These are phyloP conservation scores for Vaccinium vitisidaea DNA, from an alignment of 148 eudicot genomes.

Conservation along the genomic window DNA sequence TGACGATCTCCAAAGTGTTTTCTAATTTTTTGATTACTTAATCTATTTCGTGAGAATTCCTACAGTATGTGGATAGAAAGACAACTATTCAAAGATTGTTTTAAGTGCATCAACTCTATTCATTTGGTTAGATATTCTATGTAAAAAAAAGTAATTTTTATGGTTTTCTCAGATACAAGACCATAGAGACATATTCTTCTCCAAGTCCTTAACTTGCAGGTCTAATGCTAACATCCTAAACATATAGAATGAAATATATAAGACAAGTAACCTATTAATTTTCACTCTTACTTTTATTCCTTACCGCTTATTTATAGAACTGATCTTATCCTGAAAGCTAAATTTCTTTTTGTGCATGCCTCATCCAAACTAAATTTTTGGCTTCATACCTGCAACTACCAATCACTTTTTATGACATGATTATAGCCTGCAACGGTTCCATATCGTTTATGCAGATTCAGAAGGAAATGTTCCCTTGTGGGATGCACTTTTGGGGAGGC, in stretches of 20 bases:
- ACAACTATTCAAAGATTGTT: neutral
- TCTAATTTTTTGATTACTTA: neutral
- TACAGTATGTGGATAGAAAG: neutral
- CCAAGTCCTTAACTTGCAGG: neutral
- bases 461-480: constrained; percentile 83
- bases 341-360: neutral
- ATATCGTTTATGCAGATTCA: constrained; percentile 42
- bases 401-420: neutral
- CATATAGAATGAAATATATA: neutral
- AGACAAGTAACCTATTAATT: neutral
- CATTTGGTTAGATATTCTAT: neutral
- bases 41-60: neutral
- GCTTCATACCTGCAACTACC: neutral
- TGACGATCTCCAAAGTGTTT: neutral
- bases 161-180: neutral
- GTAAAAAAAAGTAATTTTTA: neutral
- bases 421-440: neutral
- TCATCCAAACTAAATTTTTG: neutral
- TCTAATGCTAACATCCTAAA: neutral
- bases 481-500: constrained; percentile 65
- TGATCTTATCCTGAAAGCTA: neutral
- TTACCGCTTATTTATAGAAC: neutral
- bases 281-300: neutral
- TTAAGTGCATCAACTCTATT: neutral
- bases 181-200: neutral